Evolutionary conservation across 176 grass and related monocot genomes (phyloP), one percentile per base, ranked within the genome.

Genomic region (Phragmites australis): DNA sequence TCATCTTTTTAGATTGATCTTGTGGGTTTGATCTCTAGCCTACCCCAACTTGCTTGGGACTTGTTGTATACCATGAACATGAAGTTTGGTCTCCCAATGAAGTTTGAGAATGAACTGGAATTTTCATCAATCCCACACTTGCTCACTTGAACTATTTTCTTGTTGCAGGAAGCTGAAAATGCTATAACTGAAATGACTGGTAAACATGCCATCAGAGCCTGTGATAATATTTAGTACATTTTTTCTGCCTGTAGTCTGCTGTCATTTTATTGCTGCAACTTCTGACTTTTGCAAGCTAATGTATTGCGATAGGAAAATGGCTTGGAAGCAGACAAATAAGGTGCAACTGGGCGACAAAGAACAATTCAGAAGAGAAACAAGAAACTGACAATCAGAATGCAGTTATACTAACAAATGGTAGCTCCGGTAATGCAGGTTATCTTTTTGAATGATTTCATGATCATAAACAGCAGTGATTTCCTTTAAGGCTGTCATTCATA

Each of bases 311-410:
- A 91, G 92, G 92, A 49, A 91, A 94, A 85, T 94, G 92, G 92
- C 92, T 94, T 80, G 92, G 92, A 71, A 94, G 75, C 45, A 88
- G 92, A 87, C 92, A 94, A 87, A 94, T 94, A 72, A 76, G 89
- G 34, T 94, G 89, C 67, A 91, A 94, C 70, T 94, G 92, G 92
- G 92, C 92, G 83, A 91, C 87, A 72, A 91, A 91, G 77, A 91
- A 76, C 58, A 87, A 22, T 56, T 75, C 86, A 61, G 92, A 94
- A 85, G 92, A 94, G 84, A 94, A 89, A 89, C 92, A 81, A 80
- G 86, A 91, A 72, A 76, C 60, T 51, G 92, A 94, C 17, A 91
- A 80, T 56, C 92, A 87, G 64, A 91, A 94, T 76, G 81, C 92
- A 30, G 92, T 94, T 57, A 81, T 94, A 56, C 82, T 94, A 82